Evolutionary conservation across 345 rosid species (phyloP).

Genomic region (Citrus mangshanensis): DNA sequence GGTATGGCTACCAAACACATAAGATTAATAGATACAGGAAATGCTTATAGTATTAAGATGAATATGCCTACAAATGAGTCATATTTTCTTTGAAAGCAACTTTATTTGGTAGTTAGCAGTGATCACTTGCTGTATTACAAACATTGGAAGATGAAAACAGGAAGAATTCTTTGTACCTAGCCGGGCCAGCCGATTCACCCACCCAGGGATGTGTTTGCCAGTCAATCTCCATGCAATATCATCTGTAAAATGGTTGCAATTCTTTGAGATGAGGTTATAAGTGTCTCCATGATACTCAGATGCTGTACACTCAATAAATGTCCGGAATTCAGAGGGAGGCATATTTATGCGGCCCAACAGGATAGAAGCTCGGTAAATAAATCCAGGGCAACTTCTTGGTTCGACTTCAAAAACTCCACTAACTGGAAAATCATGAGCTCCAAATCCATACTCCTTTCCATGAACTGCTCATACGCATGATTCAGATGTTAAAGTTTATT

Average conservation of each 20-base stretch:
- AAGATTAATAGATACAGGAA: neutral
- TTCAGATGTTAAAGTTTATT: neutral
- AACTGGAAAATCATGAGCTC: conserved; percentile 71
- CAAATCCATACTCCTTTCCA: conserved; percentile 77
- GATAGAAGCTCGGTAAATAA: conserved; percentile 55
- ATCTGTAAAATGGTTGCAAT: conserved; percentile 78
- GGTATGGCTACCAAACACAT: neutral
- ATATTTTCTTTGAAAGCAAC: neutral
- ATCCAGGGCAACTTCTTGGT: conserved; percentile 70
- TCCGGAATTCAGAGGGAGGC: conserved; percentile 48
- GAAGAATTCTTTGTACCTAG: conserved; percentile 41
- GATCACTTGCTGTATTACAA: neutral
- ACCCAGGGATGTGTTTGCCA: conserved; percentile 57
- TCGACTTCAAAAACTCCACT: conserved; percentile 88
- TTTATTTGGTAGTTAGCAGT: neutral
- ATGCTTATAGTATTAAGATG: neutral
- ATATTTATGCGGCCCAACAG: conserved; percentile 41
- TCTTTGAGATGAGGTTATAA: conserved; percentile 71
- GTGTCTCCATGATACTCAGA: conserved; percentile 83
- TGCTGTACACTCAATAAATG: conserved; percentile 58
- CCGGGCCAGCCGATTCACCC: conserved; percentile 79
- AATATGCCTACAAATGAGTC: neutral
- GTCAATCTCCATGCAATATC: conserved; percentile 56
- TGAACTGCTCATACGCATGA: conserved; percentile 44
- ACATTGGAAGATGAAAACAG: neutral